Base-by-base conservation (phyloP, 345 rosid genomes). In the Lumnitzera racemosa region DNA sequence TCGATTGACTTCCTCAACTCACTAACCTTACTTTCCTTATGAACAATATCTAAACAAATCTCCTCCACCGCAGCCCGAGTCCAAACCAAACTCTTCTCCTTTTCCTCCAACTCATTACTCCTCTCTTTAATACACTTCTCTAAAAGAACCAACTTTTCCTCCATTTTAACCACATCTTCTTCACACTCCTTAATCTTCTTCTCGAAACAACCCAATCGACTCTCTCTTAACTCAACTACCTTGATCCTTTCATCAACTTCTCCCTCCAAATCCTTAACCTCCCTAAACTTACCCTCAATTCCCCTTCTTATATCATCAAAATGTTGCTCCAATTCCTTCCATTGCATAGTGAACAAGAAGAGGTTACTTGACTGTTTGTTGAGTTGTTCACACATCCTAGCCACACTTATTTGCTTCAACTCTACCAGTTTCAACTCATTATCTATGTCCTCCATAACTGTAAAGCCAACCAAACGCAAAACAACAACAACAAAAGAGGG, bases 291-390 rank as follows among this genome's bases (percentile, higher is more conserved):
- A 4, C 20, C 13, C 23, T 15, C 24, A 13, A 61, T 20, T 7
- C 27, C 17, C 46, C 36, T 41, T 14, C 5, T 51, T 11, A 47
- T 51, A 15, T 46, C 17, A 51, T 61, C 57, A 8, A 61, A 51
- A 16, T 36, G 56, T 15, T 55, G 31, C 67, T 56, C 15, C 24
- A 59, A 25, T 48, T 71, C 67, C 67, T 36, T 43, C 46, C 27
- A 63, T 47, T 63, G 60, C 14, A 53, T 25, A 3, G 56, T 53
- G 56, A 53, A 15, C 56, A 11, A 6, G 3, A 53, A 31, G 14
- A 53, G 31, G 29, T 17, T 12, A 9, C 31, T 23, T 14, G 56
- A 25, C 2, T 53, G 56, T 9, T 25, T 31, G 24, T 53, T 25
- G 24, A 31, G 31, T 23, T 24, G 31, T 31, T 53, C 56, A 31